phyloP scores from a whole-genome alignment of 495 filamentous ascomycete genomes.

The Xylaria intraflava region DNA sequence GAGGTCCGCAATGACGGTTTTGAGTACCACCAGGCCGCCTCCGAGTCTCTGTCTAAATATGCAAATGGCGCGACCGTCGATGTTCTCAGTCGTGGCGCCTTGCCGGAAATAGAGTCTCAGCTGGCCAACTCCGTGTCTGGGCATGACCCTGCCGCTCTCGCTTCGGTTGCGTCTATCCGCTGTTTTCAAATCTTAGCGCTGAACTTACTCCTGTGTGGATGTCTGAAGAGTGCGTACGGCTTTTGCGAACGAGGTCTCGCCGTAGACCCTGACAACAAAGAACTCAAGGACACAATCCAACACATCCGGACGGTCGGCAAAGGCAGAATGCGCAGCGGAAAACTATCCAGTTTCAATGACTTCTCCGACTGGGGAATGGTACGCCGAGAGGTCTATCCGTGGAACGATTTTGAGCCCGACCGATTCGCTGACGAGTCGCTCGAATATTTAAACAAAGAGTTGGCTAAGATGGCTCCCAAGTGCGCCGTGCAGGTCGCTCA shows the following conservation, averaged over 20 bases:
- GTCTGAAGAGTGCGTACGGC: slow-evolving; percentile 60
- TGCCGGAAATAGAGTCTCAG: slow-evolving; percentile 32
- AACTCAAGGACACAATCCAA: slow-evolving; percentile 39
- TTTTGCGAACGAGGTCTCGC: slow-evolving; percentile 54
- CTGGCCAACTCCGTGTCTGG: slow-evolving; percentile 27
- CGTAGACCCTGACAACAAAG: slow-evolving; percentile 36
- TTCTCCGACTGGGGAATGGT: slow-evolving; percentile 69
- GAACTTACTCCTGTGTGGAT: slow-evolving; percentile 59
- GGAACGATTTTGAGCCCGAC: slow-evolving; percentile 86
- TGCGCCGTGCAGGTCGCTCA: slow-evolving; percentile 64
- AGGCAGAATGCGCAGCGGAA: slow-evolving; percentile 31
- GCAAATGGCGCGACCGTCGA: slow-evolving; percentile 25
- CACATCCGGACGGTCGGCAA: slow-evolving; percentile 44
- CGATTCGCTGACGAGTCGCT: slow-evolving; percentile 66
- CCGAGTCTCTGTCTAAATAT: slow-evolving; percentile 34
- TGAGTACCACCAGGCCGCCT: slow-evolving; percentile 57
- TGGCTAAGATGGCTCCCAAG: slow-evolving; percentile 60
- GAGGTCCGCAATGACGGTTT: slow-evolving; percentile 63
- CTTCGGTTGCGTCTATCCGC: slow-evolving; percentile 39
- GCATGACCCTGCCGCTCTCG: slow-evolving; percentile 27
- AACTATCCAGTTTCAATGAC: slow-evolving; percentile 42
- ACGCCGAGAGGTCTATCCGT: slow-evolving; percentile 84
- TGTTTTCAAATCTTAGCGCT: slow-evolving; percentile 53
- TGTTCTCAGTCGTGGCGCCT: slow-evolving; percentile 34
- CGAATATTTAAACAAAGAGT: slow-evolving; percentile 55